Conservation (phyloP, 1,284 basidiomycete species). For the Takashimella koratensis region DNA sequence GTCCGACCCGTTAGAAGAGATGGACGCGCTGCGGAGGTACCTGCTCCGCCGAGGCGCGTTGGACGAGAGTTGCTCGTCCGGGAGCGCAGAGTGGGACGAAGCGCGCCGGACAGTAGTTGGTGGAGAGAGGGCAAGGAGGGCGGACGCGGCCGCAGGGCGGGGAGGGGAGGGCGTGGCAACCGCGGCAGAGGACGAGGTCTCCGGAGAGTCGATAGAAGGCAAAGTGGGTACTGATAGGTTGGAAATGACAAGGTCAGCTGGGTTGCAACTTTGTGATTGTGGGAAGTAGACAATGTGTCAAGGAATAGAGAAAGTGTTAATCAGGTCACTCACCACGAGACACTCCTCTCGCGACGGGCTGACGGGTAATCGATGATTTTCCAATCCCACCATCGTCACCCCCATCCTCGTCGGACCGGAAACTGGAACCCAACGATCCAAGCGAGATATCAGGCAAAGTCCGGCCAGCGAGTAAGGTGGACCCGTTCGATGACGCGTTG, state of each 20-base stretch:
- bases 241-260: too few relatives aligned
- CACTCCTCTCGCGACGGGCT: slow-evolving; percentile 1
- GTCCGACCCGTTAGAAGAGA: slow-evolving; percentile 14
- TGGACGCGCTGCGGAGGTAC: slow-evolving; percentile 19
- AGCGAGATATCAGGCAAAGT: slow-evolving; percentile 48
- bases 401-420: slow-evolving; percentile 43
- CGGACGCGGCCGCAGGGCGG: slow-evolving; percentile 18
- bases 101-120: slow-evolving; percentile 34
- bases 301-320: too few relatives aligned
- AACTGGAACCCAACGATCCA: slow-evolving; percentile 44
- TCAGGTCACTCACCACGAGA: slow-evolving; percentile 14
- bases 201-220: slow-evolving; percentile 18
- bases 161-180: slow-evolving; percentile 23
- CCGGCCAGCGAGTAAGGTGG: slow-evolving; percentile 30
- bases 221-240: slow-evolving; percentile 12
- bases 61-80: slow-evolving; percentile 7
- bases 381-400: slow-evolving; percentile 11
- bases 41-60: slow-evolving; percentile 29
- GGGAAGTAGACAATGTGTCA: too few relatives aligned
- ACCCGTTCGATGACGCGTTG: slow-evolving; percentile 27
- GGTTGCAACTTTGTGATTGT: too few relatives aligned
- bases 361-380: background rate
- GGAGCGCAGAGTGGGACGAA: slow-evolving; percentile 28
- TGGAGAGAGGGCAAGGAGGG: slow-evolving; percentile 31
- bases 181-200: slow-evolving; percentile 20